phyloP scores from a whole-genome alignment of 177 flowering plant species.

The Vitis hybrid region DNA sequence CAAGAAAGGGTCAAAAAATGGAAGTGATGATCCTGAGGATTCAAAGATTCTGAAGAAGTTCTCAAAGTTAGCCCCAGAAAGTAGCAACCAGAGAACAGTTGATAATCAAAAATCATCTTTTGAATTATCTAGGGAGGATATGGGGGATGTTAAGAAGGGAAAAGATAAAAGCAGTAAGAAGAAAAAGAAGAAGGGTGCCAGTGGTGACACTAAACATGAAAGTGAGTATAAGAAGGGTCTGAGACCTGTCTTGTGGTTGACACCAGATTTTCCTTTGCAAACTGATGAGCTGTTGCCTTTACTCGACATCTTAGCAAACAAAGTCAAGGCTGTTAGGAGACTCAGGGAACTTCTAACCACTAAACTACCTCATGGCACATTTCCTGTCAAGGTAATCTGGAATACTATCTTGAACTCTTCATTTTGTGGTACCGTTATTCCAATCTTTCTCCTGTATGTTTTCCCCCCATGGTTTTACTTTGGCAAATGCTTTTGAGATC shows the following conservation, averaged over 20 bases:
- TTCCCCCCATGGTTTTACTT: background rate
- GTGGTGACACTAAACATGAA: slow-evolving; percentile 66
- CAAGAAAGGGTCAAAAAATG: slow-evolving; percentile 63
- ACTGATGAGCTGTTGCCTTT: slow-evolving; percentile 93
- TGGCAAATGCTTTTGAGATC: background rate
- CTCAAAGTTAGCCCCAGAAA: slow-evolving; percentile 75
- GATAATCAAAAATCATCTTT: slow-evolving; percentile 57
- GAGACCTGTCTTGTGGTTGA: slow-evolving; percentile 94
- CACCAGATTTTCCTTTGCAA: slow-evolving; percentile 89
- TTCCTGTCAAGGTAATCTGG: slow-evolving; percentile 86
- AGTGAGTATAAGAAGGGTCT: slow-evolving; percentile 94
- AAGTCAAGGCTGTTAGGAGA: slow-evolving; percentile 95
- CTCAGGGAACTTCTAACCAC: slow-evolving; percentile 95
- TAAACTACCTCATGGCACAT: slow-evolving; percentile 85
- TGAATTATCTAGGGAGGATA: slow-evolving; percentile 52
- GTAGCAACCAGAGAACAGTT: slow-evolving; percentile 42
- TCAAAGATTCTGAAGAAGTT: slow-evolving; percentile 65
- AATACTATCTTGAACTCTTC: slow-evolving; percentile 12
- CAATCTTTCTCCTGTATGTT: background rate
- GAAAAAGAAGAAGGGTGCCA: slow-evolving; percentile 76
- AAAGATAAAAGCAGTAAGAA: slow-evolving; percentile 78
- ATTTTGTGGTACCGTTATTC: background rate
- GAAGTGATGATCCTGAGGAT: slow-evolving; percentile 60
- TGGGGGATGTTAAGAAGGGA: slow-evolving; percentile 55
- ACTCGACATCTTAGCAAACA: slow-evolving; percentile 95